Evolutionary conservation across 495 filamentous ascomycete species (phyloP).

Genomic region (Penicillium paradoxum): DNA sequence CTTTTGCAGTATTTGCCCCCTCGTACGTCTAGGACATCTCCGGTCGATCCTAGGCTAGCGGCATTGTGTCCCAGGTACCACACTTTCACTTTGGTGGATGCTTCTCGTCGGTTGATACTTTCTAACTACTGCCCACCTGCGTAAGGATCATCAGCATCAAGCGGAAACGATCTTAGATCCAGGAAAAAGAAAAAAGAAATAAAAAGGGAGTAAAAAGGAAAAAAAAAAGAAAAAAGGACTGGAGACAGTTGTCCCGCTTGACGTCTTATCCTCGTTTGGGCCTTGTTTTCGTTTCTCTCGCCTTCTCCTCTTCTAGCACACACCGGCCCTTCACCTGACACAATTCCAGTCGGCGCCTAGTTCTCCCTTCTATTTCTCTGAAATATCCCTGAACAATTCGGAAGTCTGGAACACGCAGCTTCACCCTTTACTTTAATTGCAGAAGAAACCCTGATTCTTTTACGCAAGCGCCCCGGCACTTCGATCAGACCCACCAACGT

Average conservation of each 20-base stretch:
- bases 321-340: slow-evolving; percentile 5
- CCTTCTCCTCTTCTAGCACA: slow-evolving; percentile 2
- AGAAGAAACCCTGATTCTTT: slow-evolving; percentile 25
- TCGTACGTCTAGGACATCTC: slow-evolving; percentile 16
- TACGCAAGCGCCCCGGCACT: slow-evolving; percentile 30
- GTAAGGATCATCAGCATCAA: slow-evolving; percentile 21
- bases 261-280: slow-evolving; percentile 1
- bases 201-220: not conserved
- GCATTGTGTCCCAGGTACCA: slow-evolving; percentile 12
- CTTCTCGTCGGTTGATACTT: not conserved
- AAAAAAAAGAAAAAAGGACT: not conserved
- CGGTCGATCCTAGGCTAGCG: slow-evolving; percentile 12
- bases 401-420: slow-evolving; percentile 3
- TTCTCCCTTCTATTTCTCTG: not conserved
- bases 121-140: slow-evolving; percentile 14
- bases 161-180: slow-evolving; percentile 13
- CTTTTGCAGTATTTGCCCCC: slow-evolving; percentile 5
- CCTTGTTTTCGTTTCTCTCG: slow-evolving; percentile 1
- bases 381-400: not conserved
- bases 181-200: not conserved
- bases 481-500: slow-evolving; percentile 33
- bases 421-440: slow-evolving; percentile 29
- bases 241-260: slow-evolving; percentile 5
- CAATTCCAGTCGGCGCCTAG: not conserved
- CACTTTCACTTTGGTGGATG: slow-evolving; percentile 10